Percentiles rank a stretch among this genome's conserved stretches.
phyloP scores from a whole-genome alignment of 139 green algal genomes.

The Limnomonas spitsbergensis region DNA sequence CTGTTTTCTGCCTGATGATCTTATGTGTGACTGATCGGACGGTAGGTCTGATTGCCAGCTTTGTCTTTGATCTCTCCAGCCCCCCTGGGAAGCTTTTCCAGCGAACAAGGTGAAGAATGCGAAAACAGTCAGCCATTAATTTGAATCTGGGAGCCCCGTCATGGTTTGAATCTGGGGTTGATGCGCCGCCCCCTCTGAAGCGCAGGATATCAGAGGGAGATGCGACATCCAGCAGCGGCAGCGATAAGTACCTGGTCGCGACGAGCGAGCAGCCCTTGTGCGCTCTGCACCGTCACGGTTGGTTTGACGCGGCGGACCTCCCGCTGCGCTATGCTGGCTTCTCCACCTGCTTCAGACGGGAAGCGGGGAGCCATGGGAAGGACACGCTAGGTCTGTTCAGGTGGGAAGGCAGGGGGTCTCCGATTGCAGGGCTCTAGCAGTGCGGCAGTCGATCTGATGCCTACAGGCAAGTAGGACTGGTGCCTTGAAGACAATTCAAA shows the following conservation, averaged over 20 bases:
- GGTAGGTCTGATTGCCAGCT: not conserved
- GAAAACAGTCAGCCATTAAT: too few relatives aligned
- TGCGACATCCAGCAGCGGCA: slow-evolving; percentile 53
- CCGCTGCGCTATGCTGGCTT: slow-evolving; percentile 1
- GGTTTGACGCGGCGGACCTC: not conserved
- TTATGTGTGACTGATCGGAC: slow-evolving; percentile 21
- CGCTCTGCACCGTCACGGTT: slow-evolving; percentile 34
- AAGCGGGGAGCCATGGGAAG: slow-evolving; percentile 1
- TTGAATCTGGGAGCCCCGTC: too few relatives aligned
- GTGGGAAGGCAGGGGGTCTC: not conserved
- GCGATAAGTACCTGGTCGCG: slow-evolving; percentile 99
- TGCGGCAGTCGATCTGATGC: too few relatives aligned
- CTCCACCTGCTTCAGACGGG: slow-evolving; percentile 11
- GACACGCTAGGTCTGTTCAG: slow-evolving; percentile 9
- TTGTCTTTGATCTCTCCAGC: not conserved
- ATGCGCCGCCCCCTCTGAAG: too few relatives aligned
- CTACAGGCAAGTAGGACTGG: too few relatives aligned
- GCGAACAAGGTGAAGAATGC: too few relatives aligned
- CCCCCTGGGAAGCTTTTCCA: not conserved
- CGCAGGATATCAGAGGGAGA: not conserved
- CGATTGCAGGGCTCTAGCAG: not conserved
- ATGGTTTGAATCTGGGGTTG: too few relatives aligned
- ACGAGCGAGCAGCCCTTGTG: slow-evolving; percentile 98
- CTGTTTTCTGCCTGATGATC: slow-evolving; percentile 14
- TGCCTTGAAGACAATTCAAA: too few relatives aligned